Conservation (phyloP, 495 filamentous ascomycete species). For the Chlorociboria aeruginascens region DNA sequence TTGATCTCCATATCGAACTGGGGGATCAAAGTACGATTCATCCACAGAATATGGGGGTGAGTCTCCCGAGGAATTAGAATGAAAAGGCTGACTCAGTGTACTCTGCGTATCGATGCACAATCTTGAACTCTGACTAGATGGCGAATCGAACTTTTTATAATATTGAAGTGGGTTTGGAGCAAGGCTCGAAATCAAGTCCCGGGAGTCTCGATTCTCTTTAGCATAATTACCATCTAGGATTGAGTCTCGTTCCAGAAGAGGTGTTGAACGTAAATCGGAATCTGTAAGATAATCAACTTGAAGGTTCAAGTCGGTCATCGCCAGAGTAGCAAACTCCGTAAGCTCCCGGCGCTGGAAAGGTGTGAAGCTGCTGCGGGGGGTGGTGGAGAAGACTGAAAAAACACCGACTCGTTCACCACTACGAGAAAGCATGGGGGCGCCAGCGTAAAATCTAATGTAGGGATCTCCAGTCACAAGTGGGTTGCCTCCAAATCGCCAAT, state of each 20-base stretch:
- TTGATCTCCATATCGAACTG: background rate
- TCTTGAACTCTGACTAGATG: no score
- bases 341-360: constrained; percentile 8
- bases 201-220: no score
- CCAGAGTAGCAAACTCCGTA: constrained; percentile 1
- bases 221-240: background rate
- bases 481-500: constrained; percentile 28
- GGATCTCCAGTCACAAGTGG: constrained; percentile 22
- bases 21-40: background rate
- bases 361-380: constrained; percentile 22
- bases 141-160: no score
- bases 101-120: no score
- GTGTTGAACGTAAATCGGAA: constrained; percentile 1
- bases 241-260: background rate
- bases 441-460: constrained; percentile 28
- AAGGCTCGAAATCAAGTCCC: no score
- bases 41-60: no score
- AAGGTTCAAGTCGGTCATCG: constrained; percentile 3
- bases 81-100: no score
- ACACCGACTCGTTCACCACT: constrained; percentile 25
- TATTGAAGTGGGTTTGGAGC: no score
- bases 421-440: constrained; percentile 26
- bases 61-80: no score
- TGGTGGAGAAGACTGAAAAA: constrained; percentile 24
- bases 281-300: background rate